phyloP scores from a whole-genome alignment of 371 early-diverging fungal species.

The Mortierella sp. region DNA sequence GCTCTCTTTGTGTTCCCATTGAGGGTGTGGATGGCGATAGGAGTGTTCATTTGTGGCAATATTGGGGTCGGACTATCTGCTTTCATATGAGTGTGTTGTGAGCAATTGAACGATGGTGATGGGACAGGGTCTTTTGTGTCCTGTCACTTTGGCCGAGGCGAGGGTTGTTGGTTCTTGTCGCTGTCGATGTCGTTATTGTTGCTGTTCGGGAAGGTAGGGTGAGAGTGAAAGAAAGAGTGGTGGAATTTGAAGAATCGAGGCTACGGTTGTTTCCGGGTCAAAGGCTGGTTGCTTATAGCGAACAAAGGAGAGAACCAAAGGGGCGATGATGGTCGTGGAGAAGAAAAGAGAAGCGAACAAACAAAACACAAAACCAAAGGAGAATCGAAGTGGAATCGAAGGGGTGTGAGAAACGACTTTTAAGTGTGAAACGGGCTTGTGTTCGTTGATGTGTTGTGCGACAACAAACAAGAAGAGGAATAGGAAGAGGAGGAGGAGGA shows the following conservation, averaged over 20 bases:
- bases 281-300: background rate
- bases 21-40: background rate
- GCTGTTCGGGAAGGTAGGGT: too few species aligned
- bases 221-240: background rate
- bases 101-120: background rate
- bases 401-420: conserved; percentile 4
- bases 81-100: conserved; percentile 4
- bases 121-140: background rate
- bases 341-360: background rate
- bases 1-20: background rate
- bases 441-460: background rate
- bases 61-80: conserved; percentile 7
- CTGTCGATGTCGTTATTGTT: background rate
- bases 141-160: background rate
- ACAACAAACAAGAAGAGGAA: background rate
- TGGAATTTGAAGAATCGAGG: background rate
- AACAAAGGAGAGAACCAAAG: background rate
- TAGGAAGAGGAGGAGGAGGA: background rate
- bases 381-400: background rate
- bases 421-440: background rate
- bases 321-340: background rate
- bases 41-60: conserved; percentile 2
- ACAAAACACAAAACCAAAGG: background rate
- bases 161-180: background rate
- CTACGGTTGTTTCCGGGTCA: background rate